Evolutionary conservation across 495 filamentous ascomycete genomes (phyloP).

Genomic region (Xylaria palmicola): DNA sequence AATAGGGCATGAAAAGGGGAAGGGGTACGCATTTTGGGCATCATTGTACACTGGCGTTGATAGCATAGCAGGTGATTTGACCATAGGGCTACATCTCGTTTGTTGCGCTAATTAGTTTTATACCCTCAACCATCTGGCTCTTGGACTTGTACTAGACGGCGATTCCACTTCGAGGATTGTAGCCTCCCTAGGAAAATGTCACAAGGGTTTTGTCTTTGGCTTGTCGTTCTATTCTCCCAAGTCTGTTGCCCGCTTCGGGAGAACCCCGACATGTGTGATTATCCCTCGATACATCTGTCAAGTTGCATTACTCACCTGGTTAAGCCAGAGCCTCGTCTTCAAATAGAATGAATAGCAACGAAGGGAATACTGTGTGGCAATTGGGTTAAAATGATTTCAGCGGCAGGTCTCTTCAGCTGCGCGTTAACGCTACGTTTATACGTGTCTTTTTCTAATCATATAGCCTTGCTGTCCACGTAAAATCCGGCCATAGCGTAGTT

Average conservation of each 20-base stretch:
- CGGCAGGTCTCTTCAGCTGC: neutral
- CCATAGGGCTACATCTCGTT: neutral
- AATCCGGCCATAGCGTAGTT: too few relatives aligned
- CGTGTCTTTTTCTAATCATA: neutral
- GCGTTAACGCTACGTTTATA: neutral
- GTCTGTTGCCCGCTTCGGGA: neutral
- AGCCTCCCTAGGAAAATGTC: neutral
- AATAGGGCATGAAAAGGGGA: neutral
- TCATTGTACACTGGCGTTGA: neutral
- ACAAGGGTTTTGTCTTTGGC: too few relatives aligned
- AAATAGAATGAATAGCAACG: neutral
- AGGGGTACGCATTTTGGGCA: neutral
- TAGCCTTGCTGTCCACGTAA: too few relatives aligned
- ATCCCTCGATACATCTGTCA: neutral
- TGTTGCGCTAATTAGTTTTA: neutral
- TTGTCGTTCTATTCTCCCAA: neutral
- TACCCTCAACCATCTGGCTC: neutral
- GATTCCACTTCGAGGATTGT: neutral
- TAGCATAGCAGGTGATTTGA: neutral
- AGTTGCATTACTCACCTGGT: neutral
- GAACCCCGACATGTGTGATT: neutral
- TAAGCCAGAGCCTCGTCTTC: neutral
- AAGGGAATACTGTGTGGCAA: neutral
- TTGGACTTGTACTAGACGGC: neutral
- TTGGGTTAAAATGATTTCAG: neutral